phyloP scores from a whole-genome alignment of 306 rosid genomes.

The Cucurbita pepo region DNA sequence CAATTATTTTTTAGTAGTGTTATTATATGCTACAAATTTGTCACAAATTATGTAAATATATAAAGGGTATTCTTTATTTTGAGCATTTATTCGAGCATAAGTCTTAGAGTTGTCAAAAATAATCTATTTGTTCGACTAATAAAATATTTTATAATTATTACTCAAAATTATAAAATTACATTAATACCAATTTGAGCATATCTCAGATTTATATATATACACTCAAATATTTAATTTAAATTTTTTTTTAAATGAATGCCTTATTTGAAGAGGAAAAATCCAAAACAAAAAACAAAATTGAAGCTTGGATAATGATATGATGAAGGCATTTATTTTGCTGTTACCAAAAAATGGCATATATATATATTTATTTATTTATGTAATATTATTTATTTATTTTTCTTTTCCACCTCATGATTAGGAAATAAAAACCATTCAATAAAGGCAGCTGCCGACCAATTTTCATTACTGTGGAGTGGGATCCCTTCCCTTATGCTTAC shows the following conservation, averaged over 20 bases:
- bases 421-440: not conserved
- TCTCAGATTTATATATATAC: no score
- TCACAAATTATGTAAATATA: not conserved
- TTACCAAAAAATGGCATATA: not conserved
- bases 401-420: not conserved
- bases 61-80: not conserved
- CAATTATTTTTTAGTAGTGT: not conserved
- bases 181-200: no score
- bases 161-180: no score
- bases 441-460: slow-evolving; percentile 1
- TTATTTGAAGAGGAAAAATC: not conserved
- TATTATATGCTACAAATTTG: not conserved
- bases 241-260: not conserved
- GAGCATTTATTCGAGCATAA: not conserved
- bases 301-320: not conserved
- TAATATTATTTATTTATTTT: not conserved
- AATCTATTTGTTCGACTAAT: not conserved
- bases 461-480: not conserved
- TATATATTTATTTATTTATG: not conserved
- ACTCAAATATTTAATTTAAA: no score
- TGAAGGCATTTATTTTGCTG: not conserved
- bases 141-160: no score
- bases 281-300: not conserved
- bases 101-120: not conserved
- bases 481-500: not conserved